These are phyloP conservation scores for Suhomyces coccinellae DNA, from an alignment of 1,139 yeast species.

Conservation along the genomic window DNA sequence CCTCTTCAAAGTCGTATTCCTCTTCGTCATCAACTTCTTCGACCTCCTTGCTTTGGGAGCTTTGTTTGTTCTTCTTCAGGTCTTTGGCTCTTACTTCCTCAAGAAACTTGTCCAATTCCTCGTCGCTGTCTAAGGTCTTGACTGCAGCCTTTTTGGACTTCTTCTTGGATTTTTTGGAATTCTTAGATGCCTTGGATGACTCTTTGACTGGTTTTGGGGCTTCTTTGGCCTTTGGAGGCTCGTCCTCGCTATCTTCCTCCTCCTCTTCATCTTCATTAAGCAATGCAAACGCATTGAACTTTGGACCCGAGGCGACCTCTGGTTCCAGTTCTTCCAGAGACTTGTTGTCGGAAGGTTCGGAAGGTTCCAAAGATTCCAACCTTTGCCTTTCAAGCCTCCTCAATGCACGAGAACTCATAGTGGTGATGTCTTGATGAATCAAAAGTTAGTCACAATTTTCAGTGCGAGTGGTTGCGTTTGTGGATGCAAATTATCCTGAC, in stretches of 20 bases:
- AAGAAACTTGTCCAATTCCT: slow-evolving; percentile 43
- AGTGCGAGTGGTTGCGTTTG: slow-evolving; percentile 8
- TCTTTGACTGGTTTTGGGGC: not conserved
- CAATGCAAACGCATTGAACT: slow-evolving; percentile 56
- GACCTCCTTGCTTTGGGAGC: not conserved
- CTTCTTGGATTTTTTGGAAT: slow-evolving; percentile 14
- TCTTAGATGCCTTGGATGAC: not conserved
- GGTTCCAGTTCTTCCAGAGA: slow-evolving; percentile 8
- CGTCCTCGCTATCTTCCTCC: slow-evolving; percentile 22
- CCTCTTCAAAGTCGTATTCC: slow-evolving; percentile 33
- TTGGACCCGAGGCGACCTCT: slow-evolving; percentile 16
- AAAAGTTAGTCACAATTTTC: not conserved
- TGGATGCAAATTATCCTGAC: slow-evolving; percentile 8
- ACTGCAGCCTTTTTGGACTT: slow-evolving; percentile 7
- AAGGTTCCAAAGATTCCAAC: slow-evolving; percentile 27
- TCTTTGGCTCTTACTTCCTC: slow-evolving; percentile 36
- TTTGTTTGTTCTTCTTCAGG: slow-evolving; percentile 15
- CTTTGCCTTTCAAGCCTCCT: slow-evolving; percentile 50
- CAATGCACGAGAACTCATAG: slow-evolving; percentile 71
- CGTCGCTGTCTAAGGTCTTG: slow-evolving; percentile 32
- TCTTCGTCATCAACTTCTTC: slow-evolving; percentile 18
- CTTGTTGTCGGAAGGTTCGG: not conserved
- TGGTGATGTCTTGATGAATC: not conserved
- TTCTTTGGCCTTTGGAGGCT: slow-evolving; percentile 19
- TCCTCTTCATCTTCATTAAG: slow-evolving; percentile 43